phyloP scores from a whole-genome alignment of 192 early-diverging fungal species.

The Dissophora globulifera region DNA sequence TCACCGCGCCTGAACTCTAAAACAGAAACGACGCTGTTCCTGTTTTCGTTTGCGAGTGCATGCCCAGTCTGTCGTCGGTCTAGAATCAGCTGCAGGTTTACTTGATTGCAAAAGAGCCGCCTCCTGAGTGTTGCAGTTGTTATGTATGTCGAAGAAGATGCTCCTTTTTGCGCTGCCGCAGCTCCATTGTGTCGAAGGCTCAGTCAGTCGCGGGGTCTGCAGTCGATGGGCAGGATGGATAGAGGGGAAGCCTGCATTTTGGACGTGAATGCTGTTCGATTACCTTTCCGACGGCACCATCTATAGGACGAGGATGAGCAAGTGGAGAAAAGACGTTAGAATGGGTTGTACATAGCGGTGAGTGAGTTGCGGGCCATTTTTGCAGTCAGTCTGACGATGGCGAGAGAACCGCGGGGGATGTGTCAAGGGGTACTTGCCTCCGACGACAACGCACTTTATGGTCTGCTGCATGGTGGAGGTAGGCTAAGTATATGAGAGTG shows the following conservation, averaged over 20 bases:
- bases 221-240: neutral
- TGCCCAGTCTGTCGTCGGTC: constrained; percentile 9
- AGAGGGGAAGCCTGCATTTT: neutral
- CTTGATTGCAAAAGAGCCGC: constrained; percentile 22
- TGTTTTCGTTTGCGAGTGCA: neutral
- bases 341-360: too few species aligned
- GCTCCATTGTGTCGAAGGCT: too few species aligned
- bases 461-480: constrained; percentile 73
- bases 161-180: neutral
- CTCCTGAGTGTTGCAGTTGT: constrained; percentile 13
- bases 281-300: constrained; percentile 82
- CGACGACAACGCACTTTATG: constrained; percentile 85
- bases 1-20: too few species aligned
- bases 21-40: too few species aligned
- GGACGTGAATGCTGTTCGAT: neutral
- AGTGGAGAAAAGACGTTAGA: too few species aligned
- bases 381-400: neutral
- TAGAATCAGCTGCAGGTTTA: constrained; percentile 17
- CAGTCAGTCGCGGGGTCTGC: too few species aligned
- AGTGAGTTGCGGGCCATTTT: too few species aligned
- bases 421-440: constrained; percentile 40
- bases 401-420: neutral
- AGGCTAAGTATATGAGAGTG: neutral
- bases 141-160: neutral
- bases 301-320: constrained; percentile 22